A percentile compares a stretch with the other conserved stretches of the same genome.
Evolutionary conservation across 257 asterid species (phyloP).

Genomic region (Ilex asprella): DNA sequence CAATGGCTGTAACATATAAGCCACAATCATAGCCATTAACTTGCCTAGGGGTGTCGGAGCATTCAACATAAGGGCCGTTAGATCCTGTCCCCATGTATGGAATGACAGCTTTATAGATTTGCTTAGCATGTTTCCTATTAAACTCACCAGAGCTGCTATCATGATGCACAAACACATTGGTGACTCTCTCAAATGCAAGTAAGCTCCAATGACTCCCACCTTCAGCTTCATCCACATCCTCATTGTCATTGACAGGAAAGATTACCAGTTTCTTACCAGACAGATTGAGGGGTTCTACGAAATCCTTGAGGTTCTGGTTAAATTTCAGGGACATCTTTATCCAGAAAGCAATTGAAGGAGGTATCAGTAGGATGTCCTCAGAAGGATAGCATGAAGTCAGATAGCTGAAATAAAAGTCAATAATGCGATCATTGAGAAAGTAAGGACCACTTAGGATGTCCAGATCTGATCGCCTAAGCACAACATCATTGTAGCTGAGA

Average conservation of each 20-base stretch:
- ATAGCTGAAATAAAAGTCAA: slow-evolving; percentile 77
- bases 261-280: slow-evolving; percentile 45
- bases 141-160: slow-evolving; percentile 41
- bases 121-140: slow-evolving; percentile 35
- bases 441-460: slow-evolving; percentile 58
- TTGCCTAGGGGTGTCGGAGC: slow-evolving; percentile 39
- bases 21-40: slow-evolving; percentile 77
- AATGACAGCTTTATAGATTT: slow-evolving; percentile 33
- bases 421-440: slow-evolving; percentile 74
- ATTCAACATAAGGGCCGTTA: slow-evolving; percentile 31
- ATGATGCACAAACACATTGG: slow-evolving; percentile 62
- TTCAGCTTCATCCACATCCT: slow-evolving; percentile 48
- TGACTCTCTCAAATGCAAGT: slow-evolving; percentile 49
- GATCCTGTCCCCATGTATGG: slow-evolving; percentile 17
- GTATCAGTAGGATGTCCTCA: slow-evolving; percentile 52
- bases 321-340: slow-evolving; percentile 66
- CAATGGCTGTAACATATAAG: slow-evolving; percentile 58
- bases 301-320: slow-evolving; percentile 39
- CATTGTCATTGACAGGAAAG: slow-evolving; percentile 74
- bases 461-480: slow-evolving; percentile 65
- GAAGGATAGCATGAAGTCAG: slow-evolving; percentile 41
- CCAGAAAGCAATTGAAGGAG: slow-evolving; percentile 83
- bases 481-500: slow-evolving; percentile 74
- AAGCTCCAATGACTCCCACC: slow-evolving; percentile 87
- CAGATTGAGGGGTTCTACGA: slow-evolving; percentile 61